Evolutionary conservation across 1,284 basidiomycete genomes (phyloP).

Genomic region (Leccinum subrobustum): DNA sequence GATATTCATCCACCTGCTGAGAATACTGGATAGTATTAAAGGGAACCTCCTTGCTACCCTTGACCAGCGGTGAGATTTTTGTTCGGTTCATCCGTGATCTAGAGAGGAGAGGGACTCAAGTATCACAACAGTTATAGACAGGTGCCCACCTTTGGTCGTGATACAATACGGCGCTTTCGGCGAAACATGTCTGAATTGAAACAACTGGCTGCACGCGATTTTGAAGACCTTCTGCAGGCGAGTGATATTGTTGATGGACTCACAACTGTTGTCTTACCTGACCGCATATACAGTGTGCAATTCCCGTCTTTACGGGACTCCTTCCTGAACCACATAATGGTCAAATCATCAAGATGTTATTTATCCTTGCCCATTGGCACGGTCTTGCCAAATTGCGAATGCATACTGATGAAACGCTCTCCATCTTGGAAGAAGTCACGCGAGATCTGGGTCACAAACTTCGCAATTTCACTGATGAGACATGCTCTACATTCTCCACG

Average conservation of each 20-base stretch:
- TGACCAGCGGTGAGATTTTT: background rate
- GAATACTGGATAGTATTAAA: no score
- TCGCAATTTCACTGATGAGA: background rate
- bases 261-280: no score
- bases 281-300: no score
- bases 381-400: background rate
- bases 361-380: background rate
- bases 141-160: background rate
- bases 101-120: no score
- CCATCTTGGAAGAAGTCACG: background rate
- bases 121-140: background rate
- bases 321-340: background rate
- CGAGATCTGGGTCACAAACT: background rate
- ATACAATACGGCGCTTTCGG: background rate
- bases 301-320: no score
- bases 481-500: background rate
- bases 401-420: background rate
- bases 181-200: background rate
- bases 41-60: fast-evolving
- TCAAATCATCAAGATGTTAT: background rate
- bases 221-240: background rate
- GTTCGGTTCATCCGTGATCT: no score
- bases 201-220: background rate
- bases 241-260: no score
- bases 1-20: no score